A percentile compares a stretch with the other conserved stretches of the same genome.
phyloP scores from a whole-genome alignment of 2,329 filamentous ascomycete genomes.

The Cercospora zeina region DNA sequence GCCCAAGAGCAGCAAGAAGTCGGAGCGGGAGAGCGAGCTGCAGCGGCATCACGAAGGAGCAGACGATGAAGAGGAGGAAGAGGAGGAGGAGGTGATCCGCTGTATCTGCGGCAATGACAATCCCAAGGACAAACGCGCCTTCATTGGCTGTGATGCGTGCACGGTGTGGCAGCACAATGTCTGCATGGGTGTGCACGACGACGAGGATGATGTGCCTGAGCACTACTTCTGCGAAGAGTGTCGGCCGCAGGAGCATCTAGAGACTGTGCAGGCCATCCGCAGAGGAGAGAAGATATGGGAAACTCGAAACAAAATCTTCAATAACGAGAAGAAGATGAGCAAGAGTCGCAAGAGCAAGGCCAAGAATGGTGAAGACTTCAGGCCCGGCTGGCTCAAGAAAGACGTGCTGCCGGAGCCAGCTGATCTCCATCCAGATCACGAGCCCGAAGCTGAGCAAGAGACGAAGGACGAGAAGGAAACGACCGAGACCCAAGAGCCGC shows the following conservation, averaged over 20 bases:
- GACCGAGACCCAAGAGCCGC: background rate
- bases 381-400: constrained; percentile 39
- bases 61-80: constrained; percentile 45
- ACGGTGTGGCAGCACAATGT: constrained; percentile 96
- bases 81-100: constrained; percentile 65
- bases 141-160: constrained; percentile 95
- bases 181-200: constrained; percentile 83
- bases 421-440: constrained; percentile 5
- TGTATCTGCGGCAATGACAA: constrained; percentile 91
- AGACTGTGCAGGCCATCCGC: constrained; percentile 73
- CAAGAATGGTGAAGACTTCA: constrained; percentile 34
- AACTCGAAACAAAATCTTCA: constrained; percentile 41
- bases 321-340: constrained; percentile 60
- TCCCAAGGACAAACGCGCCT: constrained; percentile 81
- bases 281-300: constrained; percentile 88
- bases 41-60: constrained; percentile 51
- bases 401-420: constrained; percentile 27
- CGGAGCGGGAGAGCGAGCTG: constrained; percentile 43
- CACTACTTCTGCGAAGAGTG: constrained; percentile 94
- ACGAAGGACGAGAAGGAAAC: background rate
- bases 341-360: constrained; percentile 60
- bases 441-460: background rate
- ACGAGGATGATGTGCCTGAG: constrained; percentile 71
- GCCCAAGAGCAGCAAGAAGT: constrained; percentile 43
- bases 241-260: constrained; percentile 77